Conservation (phyloP, 257 asterid species). For the Nicotiana paniculata region DNA sequence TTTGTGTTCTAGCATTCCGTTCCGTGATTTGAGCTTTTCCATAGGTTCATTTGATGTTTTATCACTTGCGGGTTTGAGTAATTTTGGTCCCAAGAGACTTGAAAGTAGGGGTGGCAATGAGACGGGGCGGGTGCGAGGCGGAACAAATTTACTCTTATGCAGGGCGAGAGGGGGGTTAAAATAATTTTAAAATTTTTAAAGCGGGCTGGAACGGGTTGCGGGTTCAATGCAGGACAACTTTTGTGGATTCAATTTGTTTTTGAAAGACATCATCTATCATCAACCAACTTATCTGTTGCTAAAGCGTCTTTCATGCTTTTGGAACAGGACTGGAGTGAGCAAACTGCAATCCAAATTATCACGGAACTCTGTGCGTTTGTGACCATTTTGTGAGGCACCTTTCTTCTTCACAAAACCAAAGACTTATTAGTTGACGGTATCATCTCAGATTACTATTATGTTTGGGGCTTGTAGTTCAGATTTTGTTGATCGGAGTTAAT, state of each 20-base stretch:
- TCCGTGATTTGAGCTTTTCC: too few relatives aligned
- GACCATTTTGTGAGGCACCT: slow-evolving; percentile 33
- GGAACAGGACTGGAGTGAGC: slow-evolving; percentile 33
- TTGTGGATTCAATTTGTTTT: neutral
- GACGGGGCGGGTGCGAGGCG: too few relatives aligned
- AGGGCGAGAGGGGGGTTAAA: too few relatives aligned
- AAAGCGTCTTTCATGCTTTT: slow-evolving; percentile 1
- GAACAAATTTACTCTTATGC: too few relatives aligned
- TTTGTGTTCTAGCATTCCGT: too few relatives aligned
- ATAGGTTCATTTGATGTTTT: too few relatives aligned
- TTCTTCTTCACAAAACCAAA: slow-evolving; percentile 35
- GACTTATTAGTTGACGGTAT: slow-evolving; percentile 25
- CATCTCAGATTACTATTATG: neutral
- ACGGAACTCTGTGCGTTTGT: slow-evolving; percentile 36
- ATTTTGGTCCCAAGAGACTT: too few relatives aligned
- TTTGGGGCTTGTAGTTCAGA: neutral
- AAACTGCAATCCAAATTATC: slow-evolving; percentile 29
- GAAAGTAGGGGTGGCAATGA: too few relatives aligned
- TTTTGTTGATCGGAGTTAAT: neutral
- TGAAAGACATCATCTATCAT: neutral
- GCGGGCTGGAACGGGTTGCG: too few relatives aligned
- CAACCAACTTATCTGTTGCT: neutral
- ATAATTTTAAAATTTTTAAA: too few relatives aligned
- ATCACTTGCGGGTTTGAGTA: too few relatives aligned
- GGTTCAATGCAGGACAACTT: too few relatives aligned